Evolutionary conservation across 2,329 filamentous ascomycete species (phyloP).

Genomic region (Dactylellina haptotyla): DNA sequence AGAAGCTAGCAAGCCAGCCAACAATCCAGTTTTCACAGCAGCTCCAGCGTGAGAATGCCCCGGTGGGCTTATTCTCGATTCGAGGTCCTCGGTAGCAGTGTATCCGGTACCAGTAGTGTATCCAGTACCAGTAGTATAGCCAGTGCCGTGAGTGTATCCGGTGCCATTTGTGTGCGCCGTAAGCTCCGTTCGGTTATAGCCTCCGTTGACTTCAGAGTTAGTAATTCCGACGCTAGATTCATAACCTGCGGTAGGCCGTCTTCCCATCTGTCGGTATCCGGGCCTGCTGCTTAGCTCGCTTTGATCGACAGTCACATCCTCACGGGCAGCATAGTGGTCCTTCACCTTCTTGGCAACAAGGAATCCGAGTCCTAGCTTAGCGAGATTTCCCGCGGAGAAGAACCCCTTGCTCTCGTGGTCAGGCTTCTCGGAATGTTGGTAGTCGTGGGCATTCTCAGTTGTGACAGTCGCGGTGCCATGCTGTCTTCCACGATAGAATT

Average conservation of each 20-base stretch:
- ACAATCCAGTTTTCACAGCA: constrained; percentile 29
- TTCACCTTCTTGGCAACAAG: constrained; percentile 52
- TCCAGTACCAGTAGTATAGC: constrained; percentile 36
- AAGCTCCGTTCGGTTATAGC: constrained; percentile 45
- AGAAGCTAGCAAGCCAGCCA: constrained; percentile 25
- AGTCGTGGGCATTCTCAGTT: constrained; percentile 42
- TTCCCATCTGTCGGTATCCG: constrained; percentile 7
- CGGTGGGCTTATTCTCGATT: constrained; percentile 39
- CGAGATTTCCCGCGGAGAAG: constrained; percentile 33
- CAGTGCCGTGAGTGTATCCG: constrained; percentile 35
- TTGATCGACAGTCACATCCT: constrained; percentile 45
- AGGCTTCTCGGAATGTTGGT: constrained; percentile 41
- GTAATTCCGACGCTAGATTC: constrained; percentile 49
- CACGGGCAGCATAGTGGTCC: constrained; percentile 34
- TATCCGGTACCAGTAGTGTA: constrained; percentile 45
- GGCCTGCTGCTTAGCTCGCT: constrained; percentile 49
- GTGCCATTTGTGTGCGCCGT: constrained; percentile 41
- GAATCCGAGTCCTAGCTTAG: constrained; percentile 44
- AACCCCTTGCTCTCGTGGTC: constrained; percentile 21
- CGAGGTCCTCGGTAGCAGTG: constrained; percentile 43
- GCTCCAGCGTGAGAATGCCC: constrained; percentile 27
- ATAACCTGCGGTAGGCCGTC: constrained; percentile 32
- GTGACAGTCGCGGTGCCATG: constrained; percentile 48
- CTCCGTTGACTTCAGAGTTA: constrained; percentile 50
- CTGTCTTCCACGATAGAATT: constrained; percentile 63